Conservation (phyloP, 306 rosid genomes). For the Begonia loranthoides region DNA sequence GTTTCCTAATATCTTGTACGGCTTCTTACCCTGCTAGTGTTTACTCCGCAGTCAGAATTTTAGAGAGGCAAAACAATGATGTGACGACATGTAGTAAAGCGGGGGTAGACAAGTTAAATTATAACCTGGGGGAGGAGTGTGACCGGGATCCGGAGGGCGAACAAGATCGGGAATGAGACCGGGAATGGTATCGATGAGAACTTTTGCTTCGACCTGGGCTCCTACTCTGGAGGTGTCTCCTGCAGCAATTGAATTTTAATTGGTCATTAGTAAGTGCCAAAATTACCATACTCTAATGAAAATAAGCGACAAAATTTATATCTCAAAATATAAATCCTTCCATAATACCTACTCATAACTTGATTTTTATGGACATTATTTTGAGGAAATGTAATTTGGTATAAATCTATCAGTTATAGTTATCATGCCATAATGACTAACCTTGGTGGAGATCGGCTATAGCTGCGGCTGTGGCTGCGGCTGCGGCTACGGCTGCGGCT, state of each 20-base stretch:
- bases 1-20: conserved; percentile 42
- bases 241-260: conserved; percentile 17
- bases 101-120: conserved; percentile 4
- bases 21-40: conserved; percentile 49
- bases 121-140: conserved; percentile 62
- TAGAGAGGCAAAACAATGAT: not conserved
- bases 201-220: conserved; percentile 78
- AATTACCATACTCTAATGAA: not conserved
- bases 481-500: conserved; percentile 81
- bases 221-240: conserved; percentile 64
- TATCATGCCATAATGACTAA: conserved; percentile 6
- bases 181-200: conserved; percentile 43
- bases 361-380: not conserved
- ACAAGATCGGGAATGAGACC: conserved; percentile 35
- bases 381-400: not conserved
- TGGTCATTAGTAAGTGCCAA: not conserved
- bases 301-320: not conserved
- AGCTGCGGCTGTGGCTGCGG: conserved; percentile 67
- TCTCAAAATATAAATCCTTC: not conserved
- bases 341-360: not conserved
- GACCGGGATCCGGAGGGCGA: conserved; percentile 29
- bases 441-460: conserved; percentile 86
- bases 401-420: not conserved
- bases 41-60: conserved; percentile 17
- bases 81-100: not conserved